Evolutionary conservation across 1,139 yeast species (phyloP), one percentile per base, ranked within the genome.

Genomic region (Protomyces lactucae-debilis): DNA sequence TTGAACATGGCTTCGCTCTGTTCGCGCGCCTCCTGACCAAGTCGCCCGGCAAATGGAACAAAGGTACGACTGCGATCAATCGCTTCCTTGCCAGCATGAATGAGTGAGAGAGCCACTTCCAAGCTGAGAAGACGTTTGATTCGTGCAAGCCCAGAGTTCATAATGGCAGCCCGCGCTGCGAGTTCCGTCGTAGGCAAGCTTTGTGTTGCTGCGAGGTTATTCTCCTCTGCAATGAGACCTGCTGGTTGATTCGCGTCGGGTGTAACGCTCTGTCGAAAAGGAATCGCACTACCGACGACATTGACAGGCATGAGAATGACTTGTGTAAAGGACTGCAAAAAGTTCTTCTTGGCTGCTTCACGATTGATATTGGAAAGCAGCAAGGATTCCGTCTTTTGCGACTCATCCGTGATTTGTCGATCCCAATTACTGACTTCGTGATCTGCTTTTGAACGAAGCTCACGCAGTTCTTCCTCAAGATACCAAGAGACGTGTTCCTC

Each of bases 1-100:
- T 85, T 84, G 72, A 90, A 93, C 1, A 91, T 78, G 32, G 81
- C 81, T 74, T 88, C 78, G 67, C 80, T 75, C 66, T 80, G 74
- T 64, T 68, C 72, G 57, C 70, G 70, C 18, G 76, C 77, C 63
- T 67, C 75, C 21, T 61, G 72, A 56, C 72, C 77, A 46, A 73
- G 72, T 28, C 65, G 73, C 57, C 71, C 76, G 53, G 65, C 75
- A 66, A 80, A 76, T 56, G 71, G 70, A 16, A 64, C 55, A 37
- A 70, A 70, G 12, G 66, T 43, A 12, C 67, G 66, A 12, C 67
- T 59, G 16, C 81, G 71, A 36, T 74, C 77, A 23, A 78, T 72
- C 3, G 78, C 71, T 21, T 72, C 74, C 32, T 77, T 70, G 18
- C 79, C 80, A 18, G 70, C 71, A 45, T 76, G 75, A 48, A 79